Percentiles rank a stretch among this genome's conserved stretches.
Conservation (phyloP, 768 basidiomycete species). For the Boletus vermiculosoides region DNA sequence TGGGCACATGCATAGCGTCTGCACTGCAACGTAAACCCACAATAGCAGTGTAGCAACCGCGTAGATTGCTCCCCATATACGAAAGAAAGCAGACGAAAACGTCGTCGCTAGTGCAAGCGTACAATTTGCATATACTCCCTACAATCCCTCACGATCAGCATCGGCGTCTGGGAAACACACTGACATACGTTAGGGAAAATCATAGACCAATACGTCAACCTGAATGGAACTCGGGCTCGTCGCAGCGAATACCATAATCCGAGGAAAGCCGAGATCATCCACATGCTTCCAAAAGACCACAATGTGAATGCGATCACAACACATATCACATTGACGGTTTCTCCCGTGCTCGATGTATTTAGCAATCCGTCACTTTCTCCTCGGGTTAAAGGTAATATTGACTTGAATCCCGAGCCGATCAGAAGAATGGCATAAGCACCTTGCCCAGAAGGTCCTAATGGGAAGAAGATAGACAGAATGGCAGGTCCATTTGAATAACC, state of each 20-base stretch:
- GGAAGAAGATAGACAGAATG: constrained; percentile 66
- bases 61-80: constrained; percentile 57
- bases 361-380: constrained; percentile 38
- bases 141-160: neutral
- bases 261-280: constrained; percentile 56
- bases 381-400: constrained; percentile 35
- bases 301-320: constrained; percentile 49
- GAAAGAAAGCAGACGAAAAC: constrained; percentile 55
- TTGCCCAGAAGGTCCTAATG: constrained; percentile 72
- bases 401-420: constrained; percentile 49
- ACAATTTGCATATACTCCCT: constrained; percentile 68
- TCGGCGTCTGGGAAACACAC: neutral
- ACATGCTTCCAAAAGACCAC: constrained; percentile 65
- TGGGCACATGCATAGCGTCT: constrained; percentile 38
- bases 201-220: constrained; percentile 61
- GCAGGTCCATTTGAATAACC: constrained; percentile 49
- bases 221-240: constrained; percentile 47
- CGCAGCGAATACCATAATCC: constrained; percentile 45
- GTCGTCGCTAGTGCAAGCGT: constrained; percentile 51
- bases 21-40: constrained; percentile 49
- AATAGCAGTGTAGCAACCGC: constrained; percentile 48
- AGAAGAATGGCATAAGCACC: constrained; percentile 56
- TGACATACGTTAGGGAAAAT: constrained; percentile 66
- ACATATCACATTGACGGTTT: constrained; percentile 45
- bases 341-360: constrained; percentile 32